A percentile compares a stretch with the other conserved stretches of the same genome.
Conservation (phyloP, 1,284 basidiomycete genomes). For the Macrocystidia cucumis region DNA sequence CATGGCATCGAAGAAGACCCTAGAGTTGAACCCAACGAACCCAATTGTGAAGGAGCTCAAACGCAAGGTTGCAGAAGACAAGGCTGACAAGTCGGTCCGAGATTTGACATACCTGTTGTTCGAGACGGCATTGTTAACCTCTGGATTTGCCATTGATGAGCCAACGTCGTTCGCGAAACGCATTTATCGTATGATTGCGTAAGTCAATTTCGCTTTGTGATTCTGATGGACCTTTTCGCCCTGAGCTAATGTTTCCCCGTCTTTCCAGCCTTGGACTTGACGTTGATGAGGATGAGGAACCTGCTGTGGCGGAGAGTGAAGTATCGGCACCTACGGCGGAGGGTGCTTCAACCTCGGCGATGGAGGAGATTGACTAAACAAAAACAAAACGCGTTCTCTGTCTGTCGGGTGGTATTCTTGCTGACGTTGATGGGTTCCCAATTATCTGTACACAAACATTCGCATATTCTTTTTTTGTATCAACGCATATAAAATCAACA, state of each 20-base stretch:
- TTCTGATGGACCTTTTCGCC: slow-evolving; percentile 8
- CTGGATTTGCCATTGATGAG: slow-evolving; percentile 93
- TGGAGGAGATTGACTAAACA: slow-evolving; percentile 80
- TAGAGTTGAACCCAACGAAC: slow-evolving; percentile 95
- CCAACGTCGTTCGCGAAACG: slow-evolving; percentile 94
- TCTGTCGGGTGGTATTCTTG: no score
- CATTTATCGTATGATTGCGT: slow-evolving; percentile 95
- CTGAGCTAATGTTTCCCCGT: no score
- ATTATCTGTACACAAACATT: no score
- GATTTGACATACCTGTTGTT: slow-evolving; percentile 94
- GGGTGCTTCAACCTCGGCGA: slow-evolving; percentile 60
- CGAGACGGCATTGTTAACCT: slow-evolving; percentile 94
- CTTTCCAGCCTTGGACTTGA: slow-evolving; percentile 61
- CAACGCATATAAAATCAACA: no score
- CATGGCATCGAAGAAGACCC: slow-evolving; percentile 99
- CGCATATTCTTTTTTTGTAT: no score
- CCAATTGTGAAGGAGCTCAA: slow-evolving; percentile 95
- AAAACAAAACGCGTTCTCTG: no score
- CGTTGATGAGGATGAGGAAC: slow-evolving; percentile 67
- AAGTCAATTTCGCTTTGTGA: slow-evolving; percentile 15
- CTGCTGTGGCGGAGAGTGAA: slow-evolving; percentile 25
- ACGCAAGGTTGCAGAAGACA: slow-evolving; percentile 92
- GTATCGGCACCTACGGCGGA: slow-evolving; percentile 43
- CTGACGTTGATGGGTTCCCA: no score
- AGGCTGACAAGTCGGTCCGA: slow-evolving; percentile 97